phyloP scores from a whole-genome alignment of 352 stramenopile genomes.

The Globisporangium ultimum region DNA sequence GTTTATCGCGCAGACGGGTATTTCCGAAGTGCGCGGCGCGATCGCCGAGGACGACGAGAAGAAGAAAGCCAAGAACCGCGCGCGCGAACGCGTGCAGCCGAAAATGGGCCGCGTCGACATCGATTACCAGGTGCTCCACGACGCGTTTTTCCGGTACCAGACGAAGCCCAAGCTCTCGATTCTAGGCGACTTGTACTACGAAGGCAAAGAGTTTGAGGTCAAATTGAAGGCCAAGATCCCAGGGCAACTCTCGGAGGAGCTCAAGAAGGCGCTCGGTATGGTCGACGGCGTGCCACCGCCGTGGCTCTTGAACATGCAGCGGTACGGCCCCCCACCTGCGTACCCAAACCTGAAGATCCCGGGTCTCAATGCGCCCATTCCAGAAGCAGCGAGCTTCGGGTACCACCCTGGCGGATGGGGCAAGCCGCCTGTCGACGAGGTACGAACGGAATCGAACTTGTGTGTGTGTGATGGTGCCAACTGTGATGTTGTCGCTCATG shows the following conservation, averaged over 20 bases:
- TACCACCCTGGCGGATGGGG: slow-evolving; percentile 97
- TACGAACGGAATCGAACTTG: not conserved
- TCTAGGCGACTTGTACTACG: slow-evolving; percentile 92
- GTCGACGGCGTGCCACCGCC: slow-evolving; percentile 89
- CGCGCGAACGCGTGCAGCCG: slow-evolving; percentile 90
- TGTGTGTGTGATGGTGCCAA: not conserved
- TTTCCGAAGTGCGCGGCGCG: slow-evolving; percentile 74
- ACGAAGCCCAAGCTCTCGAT: slow-evolving; percentile 94
- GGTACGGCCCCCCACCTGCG: slow-evolving; percentile 95
- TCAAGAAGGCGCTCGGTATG: slow-evolving; percentile 94
- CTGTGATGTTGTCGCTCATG: slow-evolving; percentile 1
- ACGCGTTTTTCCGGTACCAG: slow-evolving; percentile 99
- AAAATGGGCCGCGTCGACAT: slow-evolving; percentile 98
- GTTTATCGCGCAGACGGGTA: slow-evolving; percentile 97
- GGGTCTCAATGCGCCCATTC: slow-evolving; percentile 96
- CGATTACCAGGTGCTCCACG: slow-evolving; percentile 97
- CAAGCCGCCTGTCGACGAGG: slow-evolving; percentile 95
- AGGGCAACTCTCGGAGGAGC: slow-evolving; percentile 84
- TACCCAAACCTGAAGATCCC: slow-evolving; percentile 97
- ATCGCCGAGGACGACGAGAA: slow-evolving; percentile 85
- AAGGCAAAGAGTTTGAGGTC: slow-evolving; percentile 97
- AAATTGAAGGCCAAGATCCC: slow-evolving; percentile 89
- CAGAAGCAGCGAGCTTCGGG: slow-evolving; percentile 91
- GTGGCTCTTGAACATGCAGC: slow-evolving; percentile 98
- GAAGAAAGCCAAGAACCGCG: slow-evolving; percentile 91